Conservation (phyloP, 2,329 filamentous ascomycete genomes). For the Trichoderma sp. region DNA sequence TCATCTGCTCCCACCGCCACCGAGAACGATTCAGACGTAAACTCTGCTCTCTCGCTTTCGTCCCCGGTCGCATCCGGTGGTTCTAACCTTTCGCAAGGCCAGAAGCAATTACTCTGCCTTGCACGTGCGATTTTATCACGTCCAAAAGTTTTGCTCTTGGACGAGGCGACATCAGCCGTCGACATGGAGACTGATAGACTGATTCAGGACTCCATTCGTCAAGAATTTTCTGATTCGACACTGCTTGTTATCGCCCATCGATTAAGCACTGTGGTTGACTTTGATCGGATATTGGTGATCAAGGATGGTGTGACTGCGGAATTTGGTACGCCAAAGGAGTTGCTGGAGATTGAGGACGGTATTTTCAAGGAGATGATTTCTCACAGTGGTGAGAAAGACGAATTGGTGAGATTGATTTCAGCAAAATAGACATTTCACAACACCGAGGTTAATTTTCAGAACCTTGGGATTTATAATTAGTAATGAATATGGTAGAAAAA, state of each 20-base stretch:
- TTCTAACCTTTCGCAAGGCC: slow-evolving; percentile 68
- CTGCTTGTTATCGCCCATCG: slow-evolving; percentile 71
- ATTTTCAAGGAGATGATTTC: slow-evolving; percentile 53
- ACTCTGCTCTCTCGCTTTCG: background rate
- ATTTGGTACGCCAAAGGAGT: slow-evolving; percentile 57
- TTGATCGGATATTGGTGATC: slow-evolving; percentile 67
- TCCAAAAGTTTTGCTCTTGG: slow-evolving; percentile 69
- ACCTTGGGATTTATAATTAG: background rate
- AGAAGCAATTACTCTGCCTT: slow-evolving; percentile 67
- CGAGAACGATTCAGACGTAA: slow-evolving; percentile 35
- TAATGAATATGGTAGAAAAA: background rate
- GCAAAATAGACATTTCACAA: background rate
- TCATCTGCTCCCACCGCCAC: slow-evolving; percentile 40
- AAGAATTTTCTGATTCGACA: slow-evolving; percentile 63
- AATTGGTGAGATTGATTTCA: slow-evolving; percentile 3
- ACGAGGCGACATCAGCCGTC: slow-evolving; percentile 71
- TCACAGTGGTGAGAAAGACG: slow-evolving; percentile 10
- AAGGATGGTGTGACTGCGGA: slow-evolving; percentile 64
- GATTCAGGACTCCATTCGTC: slow-evolving; percentile 68
- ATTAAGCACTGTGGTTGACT: slow-evolving; percentile 68
- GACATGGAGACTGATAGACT: slow-evolving; percentile 68
- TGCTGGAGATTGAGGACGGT: slow-evolving; percentile 50
- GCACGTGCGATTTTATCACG: slow-evolving; percentile 50
- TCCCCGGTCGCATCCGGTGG: slow-evolving; percentile 61
- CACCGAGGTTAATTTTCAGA: background rate